Conservation (phyloP, 179 eudicot species). For the Carnegiea gigantea region DNA sequence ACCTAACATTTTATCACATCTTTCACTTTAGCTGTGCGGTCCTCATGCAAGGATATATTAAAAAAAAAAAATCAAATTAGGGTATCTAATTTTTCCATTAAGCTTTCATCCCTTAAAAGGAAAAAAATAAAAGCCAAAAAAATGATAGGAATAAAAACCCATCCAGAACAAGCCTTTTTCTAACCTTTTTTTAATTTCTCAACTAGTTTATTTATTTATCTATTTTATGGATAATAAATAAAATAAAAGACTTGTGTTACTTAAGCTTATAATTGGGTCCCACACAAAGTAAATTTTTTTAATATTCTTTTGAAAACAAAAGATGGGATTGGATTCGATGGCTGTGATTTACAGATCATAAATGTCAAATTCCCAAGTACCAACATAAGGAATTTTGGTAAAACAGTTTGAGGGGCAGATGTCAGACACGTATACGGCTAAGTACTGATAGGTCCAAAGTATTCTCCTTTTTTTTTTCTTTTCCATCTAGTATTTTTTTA, state of each 20-base stretch:
- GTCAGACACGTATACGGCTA: conserved; percentile 43
- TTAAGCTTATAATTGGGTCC: not conserved
- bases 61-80: conserved; percentile 14
- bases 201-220: not conserved
- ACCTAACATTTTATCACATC: not conserved
- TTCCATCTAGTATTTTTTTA: not conserved
- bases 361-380: conserved; percentile 14
- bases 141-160: conserved; percentile 20
- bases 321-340: conserved; percentile 28
- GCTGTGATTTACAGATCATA: conserved; percentile 30
- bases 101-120: not conserved
- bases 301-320: conserved; percentile 1
- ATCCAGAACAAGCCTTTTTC: conserved; percentile 29
- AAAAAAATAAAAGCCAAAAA: not conserved
- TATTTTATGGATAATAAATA: conserved; percentile 1
- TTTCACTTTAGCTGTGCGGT: conserved; percentile 1
- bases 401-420: conserved; percentile 21
- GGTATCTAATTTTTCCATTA: not conserved
- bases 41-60: conserved; percentile 10
- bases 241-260: not conserved
- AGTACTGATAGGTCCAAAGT: conserved; percentile 27
- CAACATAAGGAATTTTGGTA: conserved; percentile 22
- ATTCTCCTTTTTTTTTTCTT: conserved; percentile 12
- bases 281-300: not conserved
- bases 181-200: not conserved